Evolutionary conservation across 2,329 filamentous ascomycete genomes (phyloP), one percentile per base, ranked within the genome.

Genomic region (Fusarium sp.): DNA sequence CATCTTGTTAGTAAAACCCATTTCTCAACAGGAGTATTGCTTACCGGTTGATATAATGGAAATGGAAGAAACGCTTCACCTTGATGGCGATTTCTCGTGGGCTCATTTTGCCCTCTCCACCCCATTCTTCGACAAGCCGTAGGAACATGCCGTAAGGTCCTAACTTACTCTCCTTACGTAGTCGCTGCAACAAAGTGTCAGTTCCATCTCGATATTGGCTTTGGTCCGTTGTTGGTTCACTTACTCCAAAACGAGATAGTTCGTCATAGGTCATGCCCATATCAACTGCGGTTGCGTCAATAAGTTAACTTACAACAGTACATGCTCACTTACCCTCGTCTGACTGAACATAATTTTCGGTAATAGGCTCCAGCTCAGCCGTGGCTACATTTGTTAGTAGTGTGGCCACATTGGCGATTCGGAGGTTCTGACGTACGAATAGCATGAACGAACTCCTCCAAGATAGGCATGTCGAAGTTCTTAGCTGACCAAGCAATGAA

Each of bases 381-480:
- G 63, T 66, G 13, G 63, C 62, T 65, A 18, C 31, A 6, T 15
- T n/a, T 36, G 31, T 65, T 28, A 52, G 45, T 5, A 20, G 7
- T 6, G 5, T 18, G n/a, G 20, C 17, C 5, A 10, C 10, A 10
- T 8, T 14, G 39, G 1, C 6, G 20, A 3, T 33, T 1, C 10
- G 22, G 13, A 4, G 15, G 24, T 5, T 3, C 40, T 24, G 28
- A 42, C 0, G 84, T 87, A 13, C 87, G 87, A 1, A 79, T 82
- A 1, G 87, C 89, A 44, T 85, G 80, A 46, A 93, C 79, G 77
- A 93, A 93, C 11, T 87, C 84, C 13, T 85, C 77, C 20, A 92
- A 81, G 49, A 91, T 87, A 0, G 89, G 89, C 5, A 92, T 81
- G 5, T 84, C 76, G 77, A 91, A 92, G 28, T 82, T 79, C 36